Base-by-base conservation (phyloP, 106 monocot species). In the Phalaenopsis equestris region DNA sequence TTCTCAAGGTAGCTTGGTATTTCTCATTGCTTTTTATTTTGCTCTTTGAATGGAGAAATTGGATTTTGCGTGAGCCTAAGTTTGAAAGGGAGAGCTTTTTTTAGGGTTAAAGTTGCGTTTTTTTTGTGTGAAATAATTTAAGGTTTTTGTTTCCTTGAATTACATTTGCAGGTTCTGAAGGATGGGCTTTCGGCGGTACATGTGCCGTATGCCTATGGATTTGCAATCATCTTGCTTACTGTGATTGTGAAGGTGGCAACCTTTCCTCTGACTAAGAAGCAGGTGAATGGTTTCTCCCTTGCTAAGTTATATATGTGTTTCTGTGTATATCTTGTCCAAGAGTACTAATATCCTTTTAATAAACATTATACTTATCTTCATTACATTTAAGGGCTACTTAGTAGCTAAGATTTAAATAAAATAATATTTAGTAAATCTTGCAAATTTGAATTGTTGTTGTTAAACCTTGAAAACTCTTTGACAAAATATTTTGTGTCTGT, bases 191-290 rank as follows among this genome's bases (percentile, higher is more conserved):
- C 89, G 49, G 79, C 92, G 81, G 64, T 99, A 48, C 98, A 99
- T 78, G 76, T 93, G 41, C 92, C 98, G 47, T 99, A 99, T 85
- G 68, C 94, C 3, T 99, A 99, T 83, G 98, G 98, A 55, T 99
- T 94, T 81, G 98, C 98, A 68, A 99, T 99, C 56, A 99, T 99
- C 72, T 84, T 99, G 76, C 92, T 99, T 55, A 99, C 98, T 37
- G 77, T 99, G 57, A 86, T 94, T 39, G 98, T 99, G 39, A 99
- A 99, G 84, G 80, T 86, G 41, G 85, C 89, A 77, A 99, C 98
- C 14, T 46, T 91, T 47, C 94, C 98, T 67, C 75, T 99, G 81
- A 99, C 98, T 64, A 99, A 94, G 80, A 52, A 92, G 83, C 98
- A 99, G 94, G 98, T 99, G 56, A 85, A 21, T 73, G 24, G 46